Percentiles rank a stretch among this genome's conserved stretches.
Conservation (phyloP, 2,329 filamentous ascomycete genomes). For the Arthroderma sp. region DNA sequence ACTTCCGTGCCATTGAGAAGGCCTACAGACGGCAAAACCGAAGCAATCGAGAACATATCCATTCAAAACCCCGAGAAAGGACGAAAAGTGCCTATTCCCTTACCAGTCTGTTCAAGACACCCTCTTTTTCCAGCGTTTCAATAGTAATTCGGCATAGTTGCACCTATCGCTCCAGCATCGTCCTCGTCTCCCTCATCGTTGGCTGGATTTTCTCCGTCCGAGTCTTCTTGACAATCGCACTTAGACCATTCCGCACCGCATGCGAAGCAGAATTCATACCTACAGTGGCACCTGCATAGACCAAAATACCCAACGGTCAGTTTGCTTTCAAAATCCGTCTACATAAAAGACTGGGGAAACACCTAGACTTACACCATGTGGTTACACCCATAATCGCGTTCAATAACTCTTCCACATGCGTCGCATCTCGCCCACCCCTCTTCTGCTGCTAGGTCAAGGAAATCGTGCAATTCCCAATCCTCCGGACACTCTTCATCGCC, state of each 20-base stretch:
- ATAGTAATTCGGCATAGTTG: too few relatives aligned
- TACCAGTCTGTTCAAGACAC: too few relatives aligned
- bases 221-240: conserved; percentile 22
- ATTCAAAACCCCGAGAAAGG: too few relatives aligned
- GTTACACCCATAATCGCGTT: conserved; percentile 39
- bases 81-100: too few relatives aligned
- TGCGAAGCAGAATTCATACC: conserved; percentile 37
- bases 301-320: neutral
- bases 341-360: neutral
- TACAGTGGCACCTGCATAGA: conserved; percentile 32
- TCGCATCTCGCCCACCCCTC: conserved; percentile 42
- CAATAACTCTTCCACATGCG: conserved; percentile 35
- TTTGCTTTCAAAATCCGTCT: neutral
- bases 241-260: conserved; percentile 34
- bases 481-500: conserved; percentile 33
- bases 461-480: conserved; percentile 28
- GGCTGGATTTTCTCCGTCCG: too few relatives aligned
- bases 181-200: too few relatives aligned
- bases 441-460: conserved; percentile 29
- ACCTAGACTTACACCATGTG: conserved; percentile 41
- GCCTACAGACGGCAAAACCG: too few relatives aligned
- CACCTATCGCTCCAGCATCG: too few relatives aligned
- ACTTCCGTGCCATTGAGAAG: too few relatives aligned
- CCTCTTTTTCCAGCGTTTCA: too few relatives aligned
- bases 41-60: too few relatives aligned